Conservation (phyloP, 2,329 filamentous ascomycete species). For the Arthrobotrys sinensis region DNA sequence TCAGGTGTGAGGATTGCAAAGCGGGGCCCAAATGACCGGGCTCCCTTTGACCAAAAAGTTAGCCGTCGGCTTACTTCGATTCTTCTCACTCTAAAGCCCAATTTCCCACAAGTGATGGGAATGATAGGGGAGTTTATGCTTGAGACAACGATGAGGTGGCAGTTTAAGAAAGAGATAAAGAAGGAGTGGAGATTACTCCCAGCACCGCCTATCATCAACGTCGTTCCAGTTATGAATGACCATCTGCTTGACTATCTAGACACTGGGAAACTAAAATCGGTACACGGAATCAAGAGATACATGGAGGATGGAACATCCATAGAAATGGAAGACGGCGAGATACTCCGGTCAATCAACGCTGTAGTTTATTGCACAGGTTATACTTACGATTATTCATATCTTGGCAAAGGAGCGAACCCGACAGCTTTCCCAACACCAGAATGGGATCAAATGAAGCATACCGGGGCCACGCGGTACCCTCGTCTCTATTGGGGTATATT, state of each 20-base stretch:
- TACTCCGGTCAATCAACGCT: conserved; percentile 65
- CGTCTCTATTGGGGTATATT: conserved; percentile 66
- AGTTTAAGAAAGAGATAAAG: conserved; percentile 44
- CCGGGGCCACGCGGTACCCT: conserved; percentile 59
- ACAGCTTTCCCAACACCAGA: conserved; percentile 39
- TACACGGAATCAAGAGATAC: conserved; percentile 64
- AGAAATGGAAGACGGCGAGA: conserved; percentile 64
- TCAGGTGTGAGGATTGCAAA: conserved; percentile 20
- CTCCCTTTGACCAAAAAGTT: conserved; percentile 62
- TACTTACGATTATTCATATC: conserved; percentile 63
- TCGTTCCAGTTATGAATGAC: conserved; percentile 65
- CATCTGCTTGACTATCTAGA: conserved; percentile 65
- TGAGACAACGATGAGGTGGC: conserved; percentile 49
- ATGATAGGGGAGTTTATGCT: conserved; percentile 53
- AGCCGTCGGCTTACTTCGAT: conserved; percentile 61
- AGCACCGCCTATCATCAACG: conserved; percentile 64
- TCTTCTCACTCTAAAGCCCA: conserved; percentile 31
- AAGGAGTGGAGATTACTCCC: conserved; percentile 64
- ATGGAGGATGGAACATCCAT: conserved; percentile 63
- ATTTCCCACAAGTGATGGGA: conserved; percentile 48
- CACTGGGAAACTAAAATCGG: conserved; percentile 64
- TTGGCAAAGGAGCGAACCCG: conserved; percentile 64
- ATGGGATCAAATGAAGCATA: conserved; percentile 36
- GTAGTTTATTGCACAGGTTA: conserved; percentile 68
- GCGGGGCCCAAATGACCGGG: conserved; percentile 49